Conservation (phyloP, 495 filamentous ascomycete species). For the Hyphodiscus hymeniophilus region DNA sequence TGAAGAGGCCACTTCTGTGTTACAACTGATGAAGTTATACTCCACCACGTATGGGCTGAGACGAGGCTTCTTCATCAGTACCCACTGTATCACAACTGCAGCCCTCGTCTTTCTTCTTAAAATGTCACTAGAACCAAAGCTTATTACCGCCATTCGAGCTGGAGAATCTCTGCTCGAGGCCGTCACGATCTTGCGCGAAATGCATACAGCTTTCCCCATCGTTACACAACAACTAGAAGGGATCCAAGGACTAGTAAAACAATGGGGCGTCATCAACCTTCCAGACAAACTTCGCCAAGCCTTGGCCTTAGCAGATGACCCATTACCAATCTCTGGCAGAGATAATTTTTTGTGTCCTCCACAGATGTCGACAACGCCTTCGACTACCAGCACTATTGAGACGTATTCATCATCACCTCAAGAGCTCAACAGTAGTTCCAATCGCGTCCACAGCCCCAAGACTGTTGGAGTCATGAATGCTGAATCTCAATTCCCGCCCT, state of each 20-base stretch:
- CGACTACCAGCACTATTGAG: too few species aligned
- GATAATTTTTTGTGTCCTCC: too few species aligned
- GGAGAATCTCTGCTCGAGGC: not conserved
- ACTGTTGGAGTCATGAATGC: too few species aligned
- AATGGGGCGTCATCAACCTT: slow-evolving; percentile 24
- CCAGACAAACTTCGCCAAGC: slow-evolving; percentile 20
- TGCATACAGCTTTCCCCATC: slow-evolving; percentile 17
- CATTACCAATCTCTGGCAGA: too few species aligned
- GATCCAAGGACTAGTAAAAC: slow-evolving; percentile 19
- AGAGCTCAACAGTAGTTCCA: too few species aligned
- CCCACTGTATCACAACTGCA: slow-evolving; percentile 26
- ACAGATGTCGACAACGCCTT: too few species aligned
- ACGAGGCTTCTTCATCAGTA: slow-evolving; percentile 19
- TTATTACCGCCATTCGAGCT: slow-evolving; percentile 11
- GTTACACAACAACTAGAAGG: slow-evolving; percentile 15
- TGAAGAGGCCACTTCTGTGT: slow-evolving; percentile 23
- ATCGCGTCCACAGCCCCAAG: too few species aligned
- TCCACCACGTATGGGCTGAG: slow-evolving; percentile 24
- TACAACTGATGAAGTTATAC: slow-evolving; percentile 22
- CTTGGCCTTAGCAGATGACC: too few species aligned
- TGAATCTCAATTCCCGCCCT: too few species aligned
- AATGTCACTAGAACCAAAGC: slow-evolving; percentile 15
- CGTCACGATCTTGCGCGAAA: slow-evolving; percentile 23
- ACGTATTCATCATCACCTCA: too few species aligned
- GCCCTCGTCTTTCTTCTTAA: slow-evolving; percentile 30